Conservation (phyloP, 1,139 yeast genomes). For the Candida glucosophila region DNA sequence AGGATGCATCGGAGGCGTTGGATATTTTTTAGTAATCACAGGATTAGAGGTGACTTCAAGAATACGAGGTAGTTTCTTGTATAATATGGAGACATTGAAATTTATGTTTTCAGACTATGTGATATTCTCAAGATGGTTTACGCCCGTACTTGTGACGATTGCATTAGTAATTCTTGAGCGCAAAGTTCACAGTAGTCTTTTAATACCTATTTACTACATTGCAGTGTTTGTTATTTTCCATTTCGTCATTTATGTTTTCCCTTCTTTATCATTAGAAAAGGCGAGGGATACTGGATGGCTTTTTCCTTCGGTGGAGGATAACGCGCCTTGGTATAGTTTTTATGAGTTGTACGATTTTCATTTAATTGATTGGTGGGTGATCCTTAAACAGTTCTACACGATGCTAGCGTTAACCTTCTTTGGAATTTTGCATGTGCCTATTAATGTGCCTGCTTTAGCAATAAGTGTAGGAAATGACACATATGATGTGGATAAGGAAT, state of each 20-base stretch:
- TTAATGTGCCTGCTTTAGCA: constrained; percentile 94
- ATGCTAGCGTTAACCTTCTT: constrained; percentile 94
- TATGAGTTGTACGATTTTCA: constrained; percentile 64
- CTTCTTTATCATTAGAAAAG: constrained; percentile 49
- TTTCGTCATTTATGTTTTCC: constrained; percentile 52
- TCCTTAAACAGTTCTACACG: constrained; percentile 70
- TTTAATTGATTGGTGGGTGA: constrained; percentile 64
- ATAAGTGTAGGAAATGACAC: constrained; percentile 82
- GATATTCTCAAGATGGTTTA: constrained; percentile 57
- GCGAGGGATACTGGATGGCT: constrained; percentile 81
- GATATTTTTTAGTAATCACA: constrained; percentile 81
- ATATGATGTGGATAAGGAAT: constrained; percentile 84
- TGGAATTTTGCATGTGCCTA: constrained; percentile 93
- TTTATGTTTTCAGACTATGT: constrained; percentile 32
- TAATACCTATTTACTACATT: constrained; percentile 78
- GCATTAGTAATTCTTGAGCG: constrained; percentile 57
- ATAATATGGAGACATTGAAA: constrained; percentile 47
- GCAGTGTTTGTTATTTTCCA: constrained; percentile 65
- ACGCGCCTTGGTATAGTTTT: constrained; percentile 84
- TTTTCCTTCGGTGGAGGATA: constrained; percentile 56
- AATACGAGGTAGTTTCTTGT: constrained; percentile 62
- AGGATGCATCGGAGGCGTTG: constrained; percentile 98
- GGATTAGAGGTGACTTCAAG: constrained; percentile 87
- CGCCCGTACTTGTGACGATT: constrained; percentile 59
- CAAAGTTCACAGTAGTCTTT: constrained; percentile 58